A percentile compares a stretch with the other conserved stretches of the same genome.
These are phyloP conservation scores for Grammothele lineata DNA, from an alignment of 768 basidiomycete species.

Conservation along the genomic window DNA sequence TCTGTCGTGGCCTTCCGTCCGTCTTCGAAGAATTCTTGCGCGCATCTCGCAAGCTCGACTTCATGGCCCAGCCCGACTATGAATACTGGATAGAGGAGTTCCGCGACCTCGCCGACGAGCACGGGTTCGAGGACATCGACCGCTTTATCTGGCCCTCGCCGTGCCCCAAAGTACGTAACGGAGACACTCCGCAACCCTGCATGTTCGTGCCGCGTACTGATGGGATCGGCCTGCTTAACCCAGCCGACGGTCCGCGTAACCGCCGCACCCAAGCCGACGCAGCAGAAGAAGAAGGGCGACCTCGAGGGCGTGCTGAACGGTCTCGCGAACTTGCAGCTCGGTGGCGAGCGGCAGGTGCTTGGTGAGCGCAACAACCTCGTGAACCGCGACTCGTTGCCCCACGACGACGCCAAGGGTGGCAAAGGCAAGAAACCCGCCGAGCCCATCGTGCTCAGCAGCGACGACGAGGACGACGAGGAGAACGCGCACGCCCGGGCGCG, in stretches of 20 bases:
- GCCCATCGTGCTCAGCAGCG: slow-evolving; percentile 37
- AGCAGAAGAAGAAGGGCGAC: slow-evolving; percentile 29
- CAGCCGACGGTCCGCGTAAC: slow-evolving; percentile 19
- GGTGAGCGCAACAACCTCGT: slow-evolving; percentile 42
- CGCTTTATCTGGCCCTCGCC: slow-evolving; percentile 71
- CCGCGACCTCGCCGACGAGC: slow-evolving; percentile 51
- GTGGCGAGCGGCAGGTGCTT: slow-evolving; percentile 40
- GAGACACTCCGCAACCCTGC: background rate
- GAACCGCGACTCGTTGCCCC: slow-evolving; percentile 29
- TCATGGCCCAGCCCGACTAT: slow-evolving; percentile 69
- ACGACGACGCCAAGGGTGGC: slow-evolving; percentile 6
- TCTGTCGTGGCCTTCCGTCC: slow-evolving; percentile 63
- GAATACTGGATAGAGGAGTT: slow-evolving; percentile 62
- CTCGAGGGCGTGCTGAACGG: slow-evolving; percentile 56
- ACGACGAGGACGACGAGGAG: slow-evolving; percentile 27
- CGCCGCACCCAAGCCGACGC: slow-evolving; percentile 4
- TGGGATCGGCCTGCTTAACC: background rate
- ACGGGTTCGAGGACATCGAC: slow-evolving; percentile 54
- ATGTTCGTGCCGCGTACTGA: background rate
- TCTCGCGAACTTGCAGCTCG: slow-evolving; percentile 55
- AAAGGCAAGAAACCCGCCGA: slow-evolving; percentile 18
- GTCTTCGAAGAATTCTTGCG: slow-evolving; percentile 76
- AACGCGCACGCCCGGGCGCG: slow-evolving; percentile 25
- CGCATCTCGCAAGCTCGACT: slow-evolving; percentile 66
- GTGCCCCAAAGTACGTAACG: slow-evolving; percentile 23